A percentile compares a stretch with the other conserved stretches of the same genome.
Evolutionary conservation across 306 rosid genomes (phyloP).

Genomic region (Purshia tridentata): DNA sequence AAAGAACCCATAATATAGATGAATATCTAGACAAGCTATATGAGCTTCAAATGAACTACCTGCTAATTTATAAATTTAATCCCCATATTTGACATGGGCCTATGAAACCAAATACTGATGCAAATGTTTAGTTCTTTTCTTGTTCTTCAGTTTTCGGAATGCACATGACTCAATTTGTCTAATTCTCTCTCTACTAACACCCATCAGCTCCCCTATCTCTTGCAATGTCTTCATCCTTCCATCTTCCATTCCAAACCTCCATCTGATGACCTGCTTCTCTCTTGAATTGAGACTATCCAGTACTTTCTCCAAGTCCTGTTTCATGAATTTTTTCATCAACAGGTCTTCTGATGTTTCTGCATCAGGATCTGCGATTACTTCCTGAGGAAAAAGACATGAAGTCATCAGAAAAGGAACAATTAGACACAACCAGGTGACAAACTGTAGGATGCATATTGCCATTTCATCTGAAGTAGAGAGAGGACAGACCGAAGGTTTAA

Average conservation of each 20-base stretch:
- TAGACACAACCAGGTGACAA: background rate
- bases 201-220: slow-evolving; percentile 93
- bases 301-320: slow-evolving; percentile 71
- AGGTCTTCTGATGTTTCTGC: slow-evolving; percentile 79
- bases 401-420: slow-evolving; percentile 29
- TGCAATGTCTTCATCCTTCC: slow-evolving; percentile 93
- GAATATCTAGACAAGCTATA: slow-evolving; percentile 17
- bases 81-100: slow-evolving; percentile 27
- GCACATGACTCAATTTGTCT: slow-evolving; percentile 90
- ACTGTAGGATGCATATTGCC: background rate
- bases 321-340: slow-evolving; percentile 72
- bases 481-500: slow-evolving; percentile 82
- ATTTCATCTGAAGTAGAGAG: slow-evolving; percentile 19
- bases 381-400: slow-evolving; percentile 40
- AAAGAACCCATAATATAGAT: slow-evolving; percentile 11
- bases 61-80: slow-evolving; percentile 19
- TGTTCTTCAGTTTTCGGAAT: slow-evolving; percentile 84
- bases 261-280: slow-evolving; percentile 79
- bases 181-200: slow-evolving; percentile 93
- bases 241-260: slow-evolving; percentile 98
- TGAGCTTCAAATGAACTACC: slow-evolving; percentile 28
- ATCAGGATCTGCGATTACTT: slow-evolving; percentile 64
- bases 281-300: slow-evolving; percentile 77
- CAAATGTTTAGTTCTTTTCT: slow-evolving; percentile 82
- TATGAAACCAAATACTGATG: slow-evolving; percentile 75